Evolutionary conservation across 2,329 filamentous ascomycete species (phyloP).

Genomic region (Hyphodiscus sp.): DNA sequence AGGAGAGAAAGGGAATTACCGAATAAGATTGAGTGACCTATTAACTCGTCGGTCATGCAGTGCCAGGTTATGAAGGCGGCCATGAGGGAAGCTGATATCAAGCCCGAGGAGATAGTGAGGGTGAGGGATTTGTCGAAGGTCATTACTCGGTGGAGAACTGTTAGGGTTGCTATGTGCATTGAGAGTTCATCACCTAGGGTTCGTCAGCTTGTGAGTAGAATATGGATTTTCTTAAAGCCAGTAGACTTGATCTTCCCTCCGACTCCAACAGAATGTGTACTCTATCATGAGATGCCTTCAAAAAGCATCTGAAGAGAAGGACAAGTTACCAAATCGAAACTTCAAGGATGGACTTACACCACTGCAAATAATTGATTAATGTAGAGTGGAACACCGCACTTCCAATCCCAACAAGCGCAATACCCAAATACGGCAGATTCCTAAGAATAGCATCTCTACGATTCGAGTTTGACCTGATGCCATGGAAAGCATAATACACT

Average conservation of each 20-base stretch:
- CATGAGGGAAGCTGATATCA: constrained; percentile 35
- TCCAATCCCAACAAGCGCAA: constrained; percentile 37
- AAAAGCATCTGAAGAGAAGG: too few species aligned
- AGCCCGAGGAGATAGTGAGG: constrained; percentile 41
- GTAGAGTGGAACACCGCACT: constrained; percentile 38
- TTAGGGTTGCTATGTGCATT: constrained; percentile 48
- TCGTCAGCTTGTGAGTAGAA: constrained; percentile 28
- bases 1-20: constrained; percentile 2
- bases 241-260: too few species aligned
- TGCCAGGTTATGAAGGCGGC: constrained; percentile 35
- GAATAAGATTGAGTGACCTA: constrained; percentile 16
- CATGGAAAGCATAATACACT: constrained; percentile 27
- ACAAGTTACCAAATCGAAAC: neutral
- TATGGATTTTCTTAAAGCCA: neutral
- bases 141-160: constrained; percentile 44
- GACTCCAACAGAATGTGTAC: too few species aligned
- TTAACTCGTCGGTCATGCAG: constrained; percentile 17
- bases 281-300: too few species aligned
- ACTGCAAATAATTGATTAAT: constrained; percentile 39
- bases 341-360: constrained; percentile 30
- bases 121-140: constrained; percentile 36
- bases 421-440: constrained; percentile 35
- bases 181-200: constrained; percentile 46
- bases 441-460: constrained; percentile 26
- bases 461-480: constrained; percentile 24